A percentile compares a stretch with the other conserved stretches of the same genome.
These are phyloP conservation scores for Podospora fimiseda DNA, from an alignment of 495 filamentous ascomycete species.

Conservation along the genomic window DNA sequence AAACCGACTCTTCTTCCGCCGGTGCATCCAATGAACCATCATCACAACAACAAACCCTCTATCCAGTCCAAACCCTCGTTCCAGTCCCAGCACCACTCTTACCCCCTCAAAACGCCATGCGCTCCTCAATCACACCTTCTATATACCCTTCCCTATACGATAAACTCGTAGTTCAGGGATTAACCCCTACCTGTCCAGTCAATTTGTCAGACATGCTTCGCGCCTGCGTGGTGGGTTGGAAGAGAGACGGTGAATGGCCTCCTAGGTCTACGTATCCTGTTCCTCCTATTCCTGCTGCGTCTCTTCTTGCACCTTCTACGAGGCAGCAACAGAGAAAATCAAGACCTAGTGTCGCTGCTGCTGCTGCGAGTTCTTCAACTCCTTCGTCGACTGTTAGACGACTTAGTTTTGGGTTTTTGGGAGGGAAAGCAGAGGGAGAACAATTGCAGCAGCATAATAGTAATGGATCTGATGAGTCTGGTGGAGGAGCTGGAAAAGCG, in stretches of 20 bases:
- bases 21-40: constrained; percentile 15
- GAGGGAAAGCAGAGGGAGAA: background rate
- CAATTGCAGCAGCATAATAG: constrained; percentile 12
- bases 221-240: constrained; percentile 88
- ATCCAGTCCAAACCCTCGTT: constrained; percentile 45
- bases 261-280: constrained; percentile 51
- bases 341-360: background rate
- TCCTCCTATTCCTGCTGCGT: constrained; percentile 25
- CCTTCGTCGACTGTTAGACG: constrained; percentile 11
- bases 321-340: too few relatives aligned
- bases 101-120: constrained; percentile 60
- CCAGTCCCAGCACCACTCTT: constrained; percentile 62
- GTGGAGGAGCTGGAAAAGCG: constrained; percentile 25
- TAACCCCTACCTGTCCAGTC: constrained; percentile 77
- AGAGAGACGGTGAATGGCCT: constrained; percentile 90
- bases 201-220: constrained; percentile 74
- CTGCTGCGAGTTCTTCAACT: constrained; percentile 1
- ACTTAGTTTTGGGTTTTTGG: constrained; percentile 27
- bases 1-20: constrained; percentile 21
- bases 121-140: constrained; percentile 61
- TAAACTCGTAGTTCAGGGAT: constrained; percentile 70
- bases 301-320: too few relatives aligned
- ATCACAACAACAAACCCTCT: constrained; percentile 11
- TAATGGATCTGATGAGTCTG: constrained; percentile 28
- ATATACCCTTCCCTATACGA: constrained; percentile 80